Evolutionary conservation across 305 asterid species (phyloP).

Genomic region (Ilex paraguariensis): DNA sequence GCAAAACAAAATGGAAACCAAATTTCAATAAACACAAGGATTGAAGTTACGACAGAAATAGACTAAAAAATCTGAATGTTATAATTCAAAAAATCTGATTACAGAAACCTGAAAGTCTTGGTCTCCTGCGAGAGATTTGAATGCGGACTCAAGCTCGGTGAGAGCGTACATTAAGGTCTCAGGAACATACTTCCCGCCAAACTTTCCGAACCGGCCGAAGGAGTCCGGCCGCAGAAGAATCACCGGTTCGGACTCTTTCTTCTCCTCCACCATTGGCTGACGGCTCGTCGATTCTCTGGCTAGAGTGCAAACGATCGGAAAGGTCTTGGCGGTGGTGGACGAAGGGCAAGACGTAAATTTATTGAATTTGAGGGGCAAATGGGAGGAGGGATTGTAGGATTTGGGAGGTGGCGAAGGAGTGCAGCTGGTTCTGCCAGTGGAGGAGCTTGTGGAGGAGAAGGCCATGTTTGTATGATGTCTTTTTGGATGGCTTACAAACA

Average conservation of each 20-base stretch:
- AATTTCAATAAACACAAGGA: background rate
- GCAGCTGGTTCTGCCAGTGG: slow-evolving; percentile 3
- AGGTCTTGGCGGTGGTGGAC: slow-evolving; percentile 9
- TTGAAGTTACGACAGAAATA: background rate
- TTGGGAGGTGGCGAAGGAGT: slow-evolving; percentile 27
- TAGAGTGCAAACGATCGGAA: slow-evolving; percentile 27
- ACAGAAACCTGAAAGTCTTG: slow-evolving; percentile 61
- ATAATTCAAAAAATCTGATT: background rate
- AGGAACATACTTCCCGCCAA: slow-evolving; percentile 88
- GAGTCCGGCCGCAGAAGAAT: slow-evolving; percentile 63
- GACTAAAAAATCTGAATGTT: background rate
- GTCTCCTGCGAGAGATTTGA: slow-evolving; percentile 55
- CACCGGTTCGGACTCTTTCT: slow-evolving; percentile 18
- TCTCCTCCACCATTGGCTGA: slow-evolving; percentile 20
- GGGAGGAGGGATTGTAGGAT: slow-evolving; percentile 23
- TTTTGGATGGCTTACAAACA: no score
- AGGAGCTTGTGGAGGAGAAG: slow-evolving; percentile 26
- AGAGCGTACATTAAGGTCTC: slow-evolving; percentile 89
- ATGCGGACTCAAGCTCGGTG: slow-evolving; percentile 84
- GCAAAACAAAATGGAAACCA: no score
- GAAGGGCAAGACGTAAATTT: slow-evolving; percentile 9
- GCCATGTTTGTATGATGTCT: slow-evolving; percentile 36
- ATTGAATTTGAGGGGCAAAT: slow-evolving; percentile 21
- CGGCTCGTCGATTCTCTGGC: slow-evolving; percentile 30
- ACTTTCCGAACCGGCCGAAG: slow-evolving; percentile 81